Evolutionary conservation across 2,329 filamentous ascomycete species (phyloP).

Genomic region (Aureobasidium sp.): DNA sequence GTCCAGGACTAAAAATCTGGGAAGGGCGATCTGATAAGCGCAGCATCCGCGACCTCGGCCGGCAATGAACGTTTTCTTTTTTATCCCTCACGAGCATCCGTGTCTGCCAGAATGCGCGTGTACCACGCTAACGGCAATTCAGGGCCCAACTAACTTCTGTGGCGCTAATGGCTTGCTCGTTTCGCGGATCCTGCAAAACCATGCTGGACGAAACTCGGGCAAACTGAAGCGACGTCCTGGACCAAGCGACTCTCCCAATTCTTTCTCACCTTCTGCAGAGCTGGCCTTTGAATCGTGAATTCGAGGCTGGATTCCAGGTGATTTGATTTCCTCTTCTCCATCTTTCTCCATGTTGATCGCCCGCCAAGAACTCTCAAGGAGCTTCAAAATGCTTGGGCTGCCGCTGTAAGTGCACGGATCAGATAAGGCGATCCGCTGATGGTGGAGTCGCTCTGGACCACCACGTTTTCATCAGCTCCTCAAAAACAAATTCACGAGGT

Average conservation of each 20-base stretch:
- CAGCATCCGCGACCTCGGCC: constrained; percentile 9
- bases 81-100: not conserved
- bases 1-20: constrained; percentile 19
- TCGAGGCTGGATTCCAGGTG: not conserved
- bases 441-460: constrained; percentile 2
- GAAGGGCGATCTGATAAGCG: constrained; percentile 21
- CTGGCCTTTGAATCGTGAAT: not conserved
- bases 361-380: not conserved
- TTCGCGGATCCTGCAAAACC: not conserved
- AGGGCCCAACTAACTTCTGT: not conserved
- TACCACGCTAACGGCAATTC: not conserved
- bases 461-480: not conserved
- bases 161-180: constrained; percentile 1
- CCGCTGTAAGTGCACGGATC: constrained; percentile 1
- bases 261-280: not conserved
- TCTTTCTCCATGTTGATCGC: not conserved
- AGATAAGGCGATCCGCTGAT: constrained; percentile 1
- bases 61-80: constrained; percentile 5
- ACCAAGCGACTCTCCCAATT: not conserved
- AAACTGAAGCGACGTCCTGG: not conserved
- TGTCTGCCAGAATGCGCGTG: not conserved
- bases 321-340: not conserved
- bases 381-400: constrained; percentile 7
- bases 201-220: not conserved
- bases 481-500: no score